A percentile compares a stretch with the other conserved stretches of the same genome.
These are phyloP conservation scores for Bretschneidera sinensis DNA, from an alignment of 345 rosid genomes.

Conservation along the genomic window DNA sequence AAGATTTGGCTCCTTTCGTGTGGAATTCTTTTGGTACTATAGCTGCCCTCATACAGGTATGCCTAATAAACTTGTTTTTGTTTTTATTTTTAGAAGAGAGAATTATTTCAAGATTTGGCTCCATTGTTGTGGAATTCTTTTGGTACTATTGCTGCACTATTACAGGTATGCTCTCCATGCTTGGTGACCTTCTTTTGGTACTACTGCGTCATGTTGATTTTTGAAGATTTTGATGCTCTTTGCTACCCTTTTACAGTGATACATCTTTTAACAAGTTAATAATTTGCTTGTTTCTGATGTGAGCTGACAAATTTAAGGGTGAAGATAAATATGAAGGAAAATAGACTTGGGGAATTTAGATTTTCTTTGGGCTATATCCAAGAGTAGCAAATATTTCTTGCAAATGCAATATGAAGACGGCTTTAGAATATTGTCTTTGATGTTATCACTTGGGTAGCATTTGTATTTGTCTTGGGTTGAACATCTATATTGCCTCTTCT, in stretches of 20 bases:
- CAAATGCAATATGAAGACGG: neutral
- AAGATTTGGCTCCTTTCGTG: constrained; percentile 71
- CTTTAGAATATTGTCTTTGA: neutral
- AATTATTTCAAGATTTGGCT: constrained; percentile 93
- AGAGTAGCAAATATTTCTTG: neutral
- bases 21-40: constrained; percentile 77
- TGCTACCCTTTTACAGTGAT: neutral
- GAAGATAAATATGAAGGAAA: neutral
- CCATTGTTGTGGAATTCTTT: constrained; percentile 85
- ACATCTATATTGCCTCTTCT: no score
- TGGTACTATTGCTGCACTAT: constrained; percentile 74
- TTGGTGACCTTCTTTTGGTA: neutral
- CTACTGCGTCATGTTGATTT: no score
- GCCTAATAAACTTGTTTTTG: constrained; percentile 33
- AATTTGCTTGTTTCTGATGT: neutral
- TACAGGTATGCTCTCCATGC: constrained; percentile 49
- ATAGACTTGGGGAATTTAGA: neutral
- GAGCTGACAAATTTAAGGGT: neutral
- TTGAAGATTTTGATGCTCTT: neutral
- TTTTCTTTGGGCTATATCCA: neutral
- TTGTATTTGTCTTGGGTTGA: neutral
- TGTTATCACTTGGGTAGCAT: constrained; percentile 3
- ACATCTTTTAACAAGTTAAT: neutral
- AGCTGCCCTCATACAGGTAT: constrained; percentile 67
- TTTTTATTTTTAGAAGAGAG: constrained; percentile 65